A percentile compares a stretch with the other conserved stretches of the same genome.
Conservation (phyloP, 164 flowering plant species). For the Cinnamomum micranthum region DNA sequence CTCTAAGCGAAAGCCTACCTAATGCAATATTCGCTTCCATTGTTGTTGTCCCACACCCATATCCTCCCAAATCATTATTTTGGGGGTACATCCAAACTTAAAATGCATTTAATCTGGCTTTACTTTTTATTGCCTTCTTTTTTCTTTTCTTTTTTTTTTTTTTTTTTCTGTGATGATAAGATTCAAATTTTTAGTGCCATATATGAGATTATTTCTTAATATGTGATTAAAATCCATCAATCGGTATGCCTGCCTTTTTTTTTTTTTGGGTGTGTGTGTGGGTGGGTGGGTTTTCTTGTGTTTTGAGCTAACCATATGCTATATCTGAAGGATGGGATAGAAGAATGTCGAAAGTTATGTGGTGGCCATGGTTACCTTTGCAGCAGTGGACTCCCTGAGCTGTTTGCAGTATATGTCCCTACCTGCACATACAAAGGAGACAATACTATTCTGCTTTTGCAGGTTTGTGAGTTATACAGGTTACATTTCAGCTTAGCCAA, state of each 20-base stretch:
- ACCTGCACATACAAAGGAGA: constrained; percentile 99
- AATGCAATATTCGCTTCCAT: not conserved
- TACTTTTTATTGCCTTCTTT: too few species aligned
- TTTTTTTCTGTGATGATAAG: not conserved
- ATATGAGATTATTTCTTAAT: not conserved
- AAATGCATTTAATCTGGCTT: not conserved
- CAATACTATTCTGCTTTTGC: constrained; percentile 79
- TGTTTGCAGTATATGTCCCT: constrained; percentile 98
- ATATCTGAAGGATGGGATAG: constrained; percentile 79
- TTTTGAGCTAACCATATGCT: not conserved
- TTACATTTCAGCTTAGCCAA: not conserved
- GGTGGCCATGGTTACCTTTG: constrained; percentile 97
- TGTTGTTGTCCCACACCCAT: not conserved
- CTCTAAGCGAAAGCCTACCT: not conserved
- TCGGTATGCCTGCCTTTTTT: not conserved
- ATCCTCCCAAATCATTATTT: not conserved
- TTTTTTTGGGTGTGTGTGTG: too few species aligned
- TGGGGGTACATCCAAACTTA: not conserved
- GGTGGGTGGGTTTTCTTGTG: not conserved
- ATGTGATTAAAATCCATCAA: not conserved
- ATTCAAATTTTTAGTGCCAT: not conserved
- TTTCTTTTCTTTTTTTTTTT: too few species aligned
- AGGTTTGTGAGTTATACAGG: constrained; percentile 39
- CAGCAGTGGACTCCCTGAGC: constrained; percentile 96
- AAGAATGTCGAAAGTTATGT: constrained; percentile 94